Conservation (phyloP, 306 rosid species). For the Casuarina glauca region DNA sequence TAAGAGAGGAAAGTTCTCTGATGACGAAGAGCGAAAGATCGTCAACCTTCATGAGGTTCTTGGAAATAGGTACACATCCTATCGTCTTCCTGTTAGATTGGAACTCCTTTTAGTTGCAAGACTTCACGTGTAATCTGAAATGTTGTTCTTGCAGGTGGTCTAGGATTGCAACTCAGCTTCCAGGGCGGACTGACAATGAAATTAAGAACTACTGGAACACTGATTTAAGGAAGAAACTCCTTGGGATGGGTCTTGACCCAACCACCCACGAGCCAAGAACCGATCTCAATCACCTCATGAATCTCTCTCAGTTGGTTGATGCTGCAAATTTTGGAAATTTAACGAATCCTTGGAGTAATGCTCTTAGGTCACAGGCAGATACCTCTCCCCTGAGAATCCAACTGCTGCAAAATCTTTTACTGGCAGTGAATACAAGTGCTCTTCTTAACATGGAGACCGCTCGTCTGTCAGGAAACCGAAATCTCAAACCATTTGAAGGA, state of each 20-base stretch:
- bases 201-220: constrained; percentile 94
- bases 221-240: constrained; percentile 73
- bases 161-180: constrained; percentile 78
- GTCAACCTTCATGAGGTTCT: constrained; percentile 78
- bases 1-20: constrained; percentile 82
- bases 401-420: constrained; percentile 55
- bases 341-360: constrained; percentile 41
- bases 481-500: constrained; percentile 32
- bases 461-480: constrained; percentile 36
- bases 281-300: constrained; percentile 60
- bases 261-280: constrained; percentile 88
- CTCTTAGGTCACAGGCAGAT: constrained; percentile 50
- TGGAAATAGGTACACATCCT: constrained; percentile 61
- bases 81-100: not conserved
- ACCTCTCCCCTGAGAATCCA: constrained; percentile 61
- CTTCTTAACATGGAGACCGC: constrained; percentile 34
- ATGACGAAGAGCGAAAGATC: constrained; percentile 65
- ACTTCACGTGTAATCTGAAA: not conserved
- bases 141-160: constrained; percentile 65
- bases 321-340: constrained; percentile 17
- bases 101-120: not conserved
- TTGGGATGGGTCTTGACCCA: constrained; percentile 83
- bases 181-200: constrained; percentile 85
- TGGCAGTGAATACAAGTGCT: constrained; percentile 41
- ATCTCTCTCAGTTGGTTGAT: constrained; percentile 55